Evolutionary conservation across 305 asterid genomes (phyloP), one percentile per base, ranked within the genome.

Genomic region (Monarda citriodora): DNA sequence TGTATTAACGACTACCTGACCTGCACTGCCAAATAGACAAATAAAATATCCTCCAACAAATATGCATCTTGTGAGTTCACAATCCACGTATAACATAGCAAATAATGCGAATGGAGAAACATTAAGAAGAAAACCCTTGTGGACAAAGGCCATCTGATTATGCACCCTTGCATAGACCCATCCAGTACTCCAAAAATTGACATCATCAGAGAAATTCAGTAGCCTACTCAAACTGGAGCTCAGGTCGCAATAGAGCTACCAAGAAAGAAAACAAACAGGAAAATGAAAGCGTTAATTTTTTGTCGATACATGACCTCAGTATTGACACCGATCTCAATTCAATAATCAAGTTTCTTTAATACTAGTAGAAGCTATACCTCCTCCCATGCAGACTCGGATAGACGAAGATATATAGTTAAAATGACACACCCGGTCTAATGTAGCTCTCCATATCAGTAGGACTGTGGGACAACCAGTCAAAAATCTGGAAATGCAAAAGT

Each of bases 381-480:
- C 60, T 91, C 95, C 97, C 97, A 91, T 40, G 72, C 68, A 40
- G 86, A 72, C 67, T 85, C 91, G 7, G 86, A 57, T 41, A 73
- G 82, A 56, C 82, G 84, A 73, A 85, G 88, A 73, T 87, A 87
- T 66, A 91, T 50, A 10, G 96, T 89, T 68, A 89, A 72, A 67
- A 86, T 69, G 69, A 89, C 72, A 67, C 96, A 89, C 96, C 96
- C 41, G 95, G 96, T 62, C 88, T 78, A 64, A 86, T 86, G 74
- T 89, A 89, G 89, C 96, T 84, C 70, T 89, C 96, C 62, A 89
- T 86, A 75, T 86, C 96, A 46, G 80, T 68, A 57, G 95, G 96
- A 74, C 96, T 86, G 67, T 82, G 80, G 68, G 95, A 77, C 66
- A 89, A 61, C 96, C 96, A 89, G 70, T 89, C 88, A 75, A 83